Evolutionary conservation across 352 stramenopile genomes (phyloP), one percentile per base, ranked within the genome.

Genomic region (Phytophthora pluvialis): DNA sequence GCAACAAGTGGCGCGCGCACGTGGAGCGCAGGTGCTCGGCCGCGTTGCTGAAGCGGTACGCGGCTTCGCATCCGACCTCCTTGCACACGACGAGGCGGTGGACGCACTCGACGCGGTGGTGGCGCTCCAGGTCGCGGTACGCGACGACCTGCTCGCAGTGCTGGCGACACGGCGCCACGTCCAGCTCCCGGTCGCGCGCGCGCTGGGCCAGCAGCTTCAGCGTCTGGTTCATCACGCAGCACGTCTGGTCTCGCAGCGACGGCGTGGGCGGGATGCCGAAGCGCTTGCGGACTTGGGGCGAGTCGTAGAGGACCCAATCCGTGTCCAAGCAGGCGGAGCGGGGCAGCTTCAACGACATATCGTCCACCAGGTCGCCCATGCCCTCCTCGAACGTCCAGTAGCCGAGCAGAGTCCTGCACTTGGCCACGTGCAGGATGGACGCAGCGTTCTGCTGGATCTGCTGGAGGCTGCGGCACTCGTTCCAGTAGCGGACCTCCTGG

Each of bases 371-470:
- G n/a, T 88, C 73, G 11, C 81, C 85, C 56, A 81, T 73, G 15
- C 75, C 83, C 72, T 93, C 85, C 40, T 93, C 85, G n/a, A 93
- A 73, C 26, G 83, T 91, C 79, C 81, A 93, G 62, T 93, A 93
- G 32, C 67, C 81, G 2, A 73, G 10, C 8, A 93, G 63, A 25
- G 60, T 61, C 16, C 67, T 67, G 32, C 67, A 77, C 42, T 69
- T 72, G 5, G 65, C 61, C 1, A 89, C 74, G 10, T 76, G 56
- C 9, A 92, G 64, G 52, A 90, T 83, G 1, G 60, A 58, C 4
- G 60, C 35, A 12, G 75, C 68, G 28, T 63, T 60, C 28, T 72
- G 59, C 15, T 67, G 60, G 7, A 93, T 59, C 38, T 85, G 72
- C 28, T 81, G 58, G 10, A 64, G 6, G 0, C 64, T 77, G 0